Conservation (phyloP, 352 stramenopile species). For the Chrysophaeum taylorii region DNA sequence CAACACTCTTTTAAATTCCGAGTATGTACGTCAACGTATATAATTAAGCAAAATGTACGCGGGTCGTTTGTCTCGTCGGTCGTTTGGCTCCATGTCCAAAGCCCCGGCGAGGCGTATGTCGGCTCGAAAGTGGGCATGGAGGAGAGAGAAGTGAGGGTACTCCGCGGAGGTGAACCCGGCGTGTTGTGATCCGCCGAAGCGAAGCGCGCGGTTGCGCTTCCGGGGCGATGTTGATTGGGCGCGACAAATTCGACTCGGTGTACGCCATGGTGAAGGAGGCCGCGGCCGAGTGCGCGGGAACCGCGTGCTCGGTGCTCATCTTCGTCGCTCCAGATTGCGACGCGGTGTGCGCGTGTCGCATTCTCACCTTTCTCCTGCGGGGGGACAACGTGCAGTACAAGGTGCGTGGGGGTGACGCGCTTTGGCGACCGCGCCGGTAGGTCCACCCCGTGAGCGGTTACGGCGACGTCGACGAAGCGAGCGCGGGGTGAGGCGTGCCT, state of each 20-base stretch:
- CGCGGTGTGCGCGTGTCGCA: slow-evolving; percentile 80
- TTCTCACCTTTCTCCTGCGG: slow-evolving; percentile 71
- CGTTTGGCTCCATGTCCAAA: no score
- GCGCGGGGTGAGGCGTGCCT: not conserved
- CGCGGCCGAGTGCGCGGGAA: slow-evolving; percentile 51
- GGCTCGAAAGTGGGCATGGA: no score
- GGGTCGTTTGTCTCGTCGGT: no score
- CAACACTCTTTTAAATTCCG: no score
- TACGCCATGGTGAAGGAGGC: slow-evolving; percentile 67
- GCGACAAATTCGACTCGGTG: slow-evolving; percentile 62
- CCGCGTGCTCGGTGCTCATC: slow-evolving; percentile 69
- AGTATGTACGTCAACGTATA: no score
- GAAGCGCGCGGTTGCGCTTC: no score
- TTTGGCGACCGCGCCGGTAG: slow-evolving; percentile 26
- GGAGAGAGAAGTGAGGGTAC: no score
- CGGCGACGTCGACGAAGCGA: slow-evolving; percentile 51
- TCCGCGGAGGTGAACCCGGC: no score
- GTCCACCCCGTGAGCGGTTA: slow-evolving; percentile 62
- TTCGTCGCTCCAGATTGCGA: slow-evolving; percentile 85
- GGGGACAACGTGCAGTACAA: slow-evolving; percentile 58
- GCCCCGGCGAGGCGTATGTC: no score
- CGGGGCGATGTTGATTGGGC: slow-evolving; percentile 1
- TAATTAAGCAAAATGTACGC: no score
- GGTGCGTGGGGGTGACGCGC: slow-evolving; percentile 40
- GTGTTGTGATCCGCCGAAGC: no score